Evolutionary conservation across 768 basidiomycete genomes (phyloP).

Genomic region (Leucosporidium creatinivorum): DNA sequence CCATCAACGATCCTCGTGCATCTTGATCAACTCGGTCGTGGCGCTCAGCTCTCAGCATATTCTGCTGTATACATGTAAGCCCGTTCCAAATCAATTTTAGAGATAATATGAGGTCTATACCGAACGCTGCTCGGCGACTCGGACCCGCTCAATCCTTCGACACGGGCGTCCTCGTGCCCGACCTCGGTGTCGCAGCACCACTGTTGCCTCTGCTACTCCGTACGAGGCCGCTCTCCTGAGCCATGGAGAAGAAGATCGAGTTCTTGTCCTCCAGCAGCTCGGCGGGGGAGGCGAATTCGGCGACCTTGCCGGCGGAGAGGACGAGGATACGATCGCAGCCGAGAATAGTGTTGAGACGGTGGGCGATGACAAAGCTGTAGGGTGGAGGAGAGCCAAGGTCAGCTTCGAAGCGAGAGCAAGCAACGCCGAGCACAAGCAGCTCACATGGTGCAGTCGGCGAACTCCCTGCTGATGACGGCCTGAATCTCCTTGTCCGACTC

Average conservation of each 20-base stretch:
- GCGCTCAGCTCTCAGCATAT: too few species aligned
- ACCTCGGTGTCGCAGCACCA: not conserved
- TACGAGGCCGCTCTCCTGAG: not conserved
- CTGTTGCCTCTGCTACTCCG: not conserved
- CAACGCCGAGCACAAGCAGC: not conserved
- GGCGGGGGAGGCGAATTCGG: constrained; percentile 71
- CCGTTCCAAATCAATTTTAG: too few species aligned
- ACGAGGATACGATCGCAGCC: not conserved
- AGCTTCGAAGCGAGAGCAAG: not conserved
- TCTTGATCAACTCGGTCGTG: too few species aligned
- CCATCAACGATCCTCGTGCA: too few species aligned
- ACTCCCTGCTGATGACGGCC: constrained; percentile 57
- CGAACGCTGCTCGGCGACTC: too few species aligned
- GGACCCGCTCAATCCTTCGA: not conserved
- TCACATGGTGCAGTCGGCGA: constrained; percentile 49
- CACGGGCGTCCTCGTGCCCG: not conserved
- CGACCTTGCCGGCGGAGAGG: constrained; percentile 53
- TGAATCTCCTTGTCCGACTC: constrained; percentile 60
- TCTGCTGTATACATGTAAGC: too few species aligned
- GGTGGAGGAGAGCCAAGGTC: not conserved
- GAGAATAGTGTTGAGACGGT: constrained; percentile 55
- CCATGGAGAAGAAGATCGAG: constrained; percentile 32
- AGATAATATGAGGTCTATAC: too few species aligned
- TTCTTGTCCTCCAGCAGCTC: constrained; percentile 52
- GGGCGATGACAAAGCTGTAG: constrained; percentile 50